Base-by-base conservation (phyloP, 208 protist species). In the Lotmaria passim region DNA sequence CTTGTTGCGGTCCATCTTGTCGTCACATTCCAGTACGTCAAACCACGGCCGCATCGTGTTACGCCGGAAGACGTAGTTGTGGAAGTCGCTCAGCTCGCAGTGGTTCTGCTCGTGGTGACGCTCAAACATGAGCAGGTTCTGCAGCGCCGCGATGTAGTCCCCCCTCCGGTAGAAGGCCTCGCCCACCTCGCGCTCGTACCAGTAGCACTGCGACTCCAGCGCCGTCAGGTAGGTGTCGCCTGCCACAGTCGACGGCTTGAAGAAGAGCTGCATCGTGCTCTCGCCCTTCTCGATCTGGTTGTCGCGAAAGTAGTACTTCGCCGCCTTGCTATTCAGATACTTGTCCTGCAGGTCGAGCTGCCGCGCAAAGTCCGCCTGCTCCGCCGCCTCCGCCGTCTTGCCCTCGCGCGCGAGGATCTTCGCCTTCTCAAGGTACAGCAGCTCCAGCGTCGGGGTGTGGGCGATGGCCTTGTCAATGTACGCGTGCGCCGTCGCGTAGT, bases 51-150 rank as follows among this genome's bases (percentile, higher is more conserved):
- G 88, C 68, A 98, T 88, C 14, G 95, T 99, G 77, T 94, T 91
- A 66, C 97, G 94, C 41, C 96, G 93, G 63, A 98, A 91, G 56
- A 98, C 97, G 79, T 99, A 99, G 70, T 91, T 91, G 87, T 99
- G 98, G 86, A 99, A 99, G 73, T 99, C 97, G 73, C 93, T 95
- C 71, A 99, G 91, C 76, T 99, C 97, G 44, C 93, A 87, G 63
- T 87, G 81, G 72, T 98, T 97, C 53, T 98, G 87, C 38, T 69
- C 69, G 85, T 98, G 98, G 74, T 98, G 91, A 63, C 93, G 73
- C 68, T 98, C 94, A 23, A 98, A 93, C 60, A 93, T 83, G 34
- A 96, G 73, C 39, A 96, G 90, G 52, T 97, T 94, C 75, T 97
- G 91, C 58, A 98, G 76, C 3, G 98, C 95, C 15, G 78, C 89